phyloP scores from a whole-genome alignment of 2,329 filamentous ascomycete genomes.

The Fusarium mundagurra region DNA sequence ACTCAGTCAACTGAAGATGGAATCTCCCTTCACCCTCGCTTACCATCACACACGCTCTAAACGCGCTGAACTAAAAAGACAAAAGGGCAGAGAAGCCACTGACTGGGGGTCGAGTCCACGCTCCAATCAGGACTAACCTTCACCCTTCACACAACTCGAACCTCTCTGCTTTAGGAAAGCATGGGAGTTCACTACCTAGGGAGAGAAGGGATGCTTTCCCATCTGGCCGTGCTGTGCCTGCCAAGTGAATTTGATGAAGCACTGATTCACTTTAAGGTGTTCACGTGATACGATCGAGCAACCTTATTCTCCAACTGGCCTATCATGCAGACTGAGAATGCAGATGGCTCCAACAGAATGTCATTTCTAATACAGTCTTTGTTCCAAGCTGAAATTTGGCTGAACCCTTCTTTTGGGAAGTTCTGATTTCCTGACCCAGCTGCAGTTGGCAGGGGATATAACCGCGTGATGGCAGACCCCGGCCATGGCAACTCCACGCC shows the following conservation, averaged over 20 bases:
- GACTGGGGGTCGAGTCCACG: background rate
- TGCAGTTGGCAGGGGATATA: conserved; percentile 2
- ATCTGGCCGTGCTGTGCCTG: conserved; percentile 9
- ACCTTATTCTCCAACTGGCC: background rate
- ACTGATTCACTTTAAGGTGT: background rate
- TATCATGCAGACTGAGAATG: background rate
- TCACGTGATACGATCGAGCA: conserved; percentile 14
- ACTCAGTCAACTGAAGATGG: background rate
- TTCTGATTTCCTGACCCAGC: background rate
- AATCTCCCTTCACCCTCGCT: conserved; percentile 7
- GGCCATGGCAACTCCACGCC: background rate
- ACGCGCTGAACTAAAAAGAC: background rate
- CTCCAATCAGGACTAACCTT: conserved; percentile 10
- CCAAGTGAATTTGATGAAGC: background rate
- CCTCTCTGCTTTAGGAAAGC: conserved; percentile 10
- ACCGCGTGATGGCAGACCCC: conserved; percentile 14
- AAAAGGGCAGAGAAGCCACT: conserved; percentile 11
- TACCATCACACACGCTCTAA: conserved; percentile 13
- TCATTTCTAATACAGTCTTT: background rate
- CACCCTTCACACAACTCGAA: background rate
- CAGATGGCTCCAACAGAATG: background rate
- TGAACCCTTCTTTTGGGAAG: background rate
- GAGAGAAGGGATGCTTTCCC: conserved; percentile 1
- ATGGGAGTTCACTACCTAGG: background rate
- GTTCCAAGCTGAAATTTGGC: too few species aligned